Evolutionary conservation across 352 stramenopile species (phyloP).

Genomic region (Peronospora destructor): DNA sequence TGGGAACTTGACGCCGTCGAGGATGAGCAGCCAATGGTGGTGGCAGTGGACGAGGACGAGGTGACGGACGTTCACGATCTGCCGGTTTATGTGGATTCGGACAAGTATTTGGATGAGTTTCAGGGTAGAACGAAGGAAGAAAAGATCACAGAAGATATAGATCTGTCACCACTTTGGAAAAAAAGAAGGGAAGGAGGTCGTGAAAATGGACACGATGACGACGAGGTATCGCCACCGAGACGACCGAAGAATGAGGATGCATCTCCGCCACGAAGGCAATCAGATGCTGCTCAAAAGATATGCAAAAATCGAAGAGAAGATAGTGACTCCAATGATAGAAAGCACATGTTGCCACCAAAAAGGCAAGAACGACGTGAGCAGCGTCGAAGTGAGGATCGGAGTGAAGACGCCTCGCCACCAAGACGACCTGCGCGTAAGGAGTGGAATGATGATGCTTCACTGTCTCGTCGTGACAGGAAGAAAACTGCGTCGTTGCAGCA

Average conservation of each 20-base stretch:
- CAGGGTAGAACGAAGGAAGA: slow-evolving; percentile 22
- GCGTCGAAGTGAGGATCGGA: slow-evolving; percentile 1
- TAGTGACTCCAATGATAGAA: not conserved
- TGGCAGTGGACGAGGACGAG: slow-evolving; percentile 44
- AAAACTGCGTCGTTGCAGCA: not conserved
- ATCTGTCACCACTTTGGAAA: slow-evolving; percentile 51
- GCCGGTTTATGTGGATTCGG: slow-evolving; percentile 64
- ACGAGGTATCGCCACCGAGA: slow-evolving; percentile 28
- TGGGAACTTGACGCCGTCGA: slow-evolving; percentile 57
- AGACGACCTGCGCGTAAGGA: slow-evolving; percentile 6
- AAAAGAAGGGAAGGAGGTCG: slow-evolving; percentile 7
- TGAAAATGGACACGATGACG: slow-evolving; percentile 21
- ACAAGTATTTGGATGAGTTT: slow-evolving; percentile 55
- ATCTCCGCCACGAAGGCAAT: slow-evolving; percentile 25
- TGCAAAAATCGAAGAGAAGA: slow-evolving; percentile 9
- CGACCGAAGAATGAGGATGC: slow-evolving; percentile 21
- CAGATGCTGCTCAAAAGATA: not conserved
- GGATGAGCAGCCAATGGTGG: slow-evolving; percentile 29
- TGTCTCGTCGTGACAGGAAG: slow-evolving; percentile 3
- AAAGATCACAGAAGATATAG: slow-evolving; percentile 17
- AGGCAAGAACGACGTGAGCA: slow-evolving; percentile 1
- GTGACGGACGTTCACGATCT: slow-evolving; percentile 55
- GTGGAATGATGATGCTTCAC: slow-evolving; percentile 14
- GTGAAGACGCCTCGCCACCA: slow-evolving; percentile 16
- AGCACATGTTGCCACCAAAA: slow-evolving; percentile 29